Evolutionary conservation across 441 rosid genomes (phyloP).

Genomic region (Bocquillonia castaneifolia): DNA sequence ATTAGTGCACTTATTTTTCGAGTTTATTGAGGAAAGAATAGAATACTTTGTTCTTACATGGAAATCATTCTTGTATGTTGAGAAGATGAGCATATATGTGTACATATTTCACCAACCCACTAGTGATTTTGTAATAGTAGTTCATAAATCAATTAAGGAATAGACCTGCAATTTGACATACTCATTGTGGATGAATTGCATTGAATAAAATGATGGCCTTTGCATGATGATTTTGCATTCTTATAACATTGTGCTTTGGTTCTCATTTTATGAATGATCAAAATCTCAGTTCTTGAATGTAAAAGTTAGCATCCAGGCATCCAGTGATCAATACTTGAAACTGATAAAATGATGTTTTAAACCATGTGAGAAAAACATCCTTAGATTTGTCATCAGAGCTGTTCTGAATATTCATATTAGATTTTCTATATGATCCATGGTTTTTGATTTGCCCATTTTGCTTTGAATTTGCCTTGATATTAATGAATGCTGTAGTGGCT

Average conservation of each 20-base stretch:
- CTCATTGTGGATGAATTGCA: neutral
- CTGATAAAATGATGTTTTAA: neutral
- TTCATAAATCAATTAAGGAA: neutral
- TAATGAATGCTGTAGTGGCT: neutral
- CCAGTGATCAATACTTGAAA: neutral
- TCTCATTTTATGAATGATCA: neutral
- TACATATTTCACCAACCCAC: neutral
- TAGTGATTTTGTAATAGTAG: neutral
- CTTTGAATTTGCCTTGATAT: neutral
- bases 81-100: neutral
- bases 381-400: neutral
- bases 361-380: neutral
- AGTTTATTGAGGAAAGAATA: neutral
- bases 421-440: neutral
- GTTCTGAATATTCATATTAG: neutral
- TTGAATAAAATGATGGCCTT: neutral
- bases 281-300: slow-evolving; percentile 3
- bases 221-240: neutral
- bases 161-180: neutral
- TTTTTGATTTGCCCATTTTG: neutral
- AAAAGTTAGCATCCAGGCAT: neutral
- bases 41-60: neutral
- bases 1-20: neutral
- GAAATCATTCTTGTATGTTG: neutral
- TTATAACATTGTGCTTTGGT: neutral